Base-by-base conservation (phyloP, 2,329 filamentous ascomycete species). In the Calycina herbarum region DNA sequence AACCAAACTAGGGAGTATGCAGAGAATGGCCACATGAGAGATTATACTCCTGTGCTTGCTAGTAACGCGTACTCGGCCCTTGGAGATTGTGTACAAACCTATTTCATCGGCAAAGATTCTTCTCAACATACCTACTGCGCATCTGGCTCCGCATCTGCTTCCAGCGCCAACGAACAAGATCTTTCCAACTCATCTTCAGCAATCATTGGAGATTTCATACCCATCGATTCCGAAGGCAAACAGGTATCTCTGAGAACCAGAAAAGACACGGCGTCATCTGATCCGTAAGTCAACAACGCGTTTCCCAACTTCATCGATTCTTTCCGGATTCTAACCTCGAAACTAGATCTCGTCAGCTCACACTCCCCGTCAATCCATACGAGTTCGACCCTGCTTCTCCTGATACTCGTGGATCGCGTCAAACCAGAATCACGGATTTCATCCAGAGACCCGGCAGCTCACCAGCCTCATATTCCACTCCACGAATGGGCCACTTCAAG, bases 311-410 rank as follows among this genome's bases (percentile, higher is more conserved):
- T 5, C 20, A 27, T 11, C 20, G 27, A 1, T 27, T 24, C 8
- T 54, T 24, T 27, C 10, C 1, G 20, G 10, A 54, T 54, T 8
- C 48, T 54, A 24, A 54, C 20, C 20, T 24, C 20, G 45, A 54
- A 54, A 27, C 8, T 13, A 54, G 48, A 54, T 27, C 48, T 24
- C 20, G 24, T 24, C 48, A 54, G 24, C 3, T 63, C 33, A 33
- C 29, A 38, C 61, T 42, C 56, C 33, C 58, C 48, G 11, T 29
- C 15, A 72, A 70, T 33, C 70, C 68, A 15, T 73, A 72, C 57
- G 67, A 73, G 59, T 75, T 76, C 45, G 74, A 76, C 59, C 71
- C 72, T 13, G 67, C 66, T 8, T 69, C 73, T n/a, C 69, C 68
- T 13, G 57, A 64, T 57, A 24, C 65, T 15, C 38, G 66, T 42